These are phyloP conservation scores for Artemisia argyi DNA, from an alignment of 129 eudicot genomes.

Conservation along the genomic window DNA sequence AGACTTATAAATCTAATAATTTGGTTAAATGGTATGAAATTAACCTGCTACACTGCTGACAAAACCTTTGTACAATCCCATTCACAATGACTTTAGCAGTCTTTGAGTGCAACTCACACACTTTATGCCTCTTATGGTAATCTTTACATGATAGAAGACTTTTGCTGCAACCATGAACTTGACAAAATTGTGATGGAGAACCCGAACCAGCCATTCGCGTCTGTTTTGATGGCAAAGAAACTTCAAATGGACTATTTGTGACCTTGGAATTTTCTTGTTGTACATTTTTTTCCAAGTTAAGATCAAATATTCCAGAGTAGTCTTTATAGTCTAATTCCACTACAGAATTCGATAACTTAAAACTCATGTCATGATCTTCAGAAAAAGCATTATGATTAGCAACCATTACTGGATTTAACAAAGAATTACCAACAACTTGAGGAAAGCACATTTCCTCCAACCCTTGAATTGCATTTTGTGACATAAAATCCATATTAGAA, in stretches of 20 bases:
- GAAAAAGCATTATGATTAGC: slow-evolving; percentile 26
- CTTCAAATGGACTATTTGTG: slow-evolving; percentile 29
- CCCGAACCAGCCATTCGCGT: slow-evolving; percentile 23
- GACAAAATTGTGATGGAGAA: slow-evolving; percentile 49
- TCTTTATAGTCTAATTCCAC: slow-evolving; percentile 36
- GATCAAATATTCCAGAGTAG: slow-evolving; percentile 41
- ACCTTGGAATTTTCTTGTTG: slow-evolving; percentile 33
- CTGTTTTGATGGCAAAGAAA: slow-evolving; percentile 42
- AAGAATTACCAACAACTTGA: slow-evolving; percentile 31
- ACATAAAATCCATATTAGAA: slow-evolving; percentile 13
- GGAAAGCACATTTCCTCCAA: slow-evolving; percentile 38
- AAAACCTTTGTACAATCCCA: slow-evolving; percentile 80
- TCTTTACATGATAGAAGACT: slow-evolving; percentile 65
- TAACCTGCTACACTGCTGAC: slow-evolving; percentile 96
- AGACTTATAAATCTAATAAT: neutral
- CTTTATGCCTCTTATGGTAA: slow-evolving; percentile 79
- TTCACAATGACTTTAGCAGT: slow-evolving; percentile 72
- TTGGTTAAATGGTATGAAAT: slow-evolving; percentile 21
- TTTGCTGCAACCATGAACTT: slow-evolving; percentile 73
- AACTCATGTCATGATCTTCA: slow-evolving; percentile 48
- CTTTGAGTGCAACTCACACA: slow-evolving; percentile 80
- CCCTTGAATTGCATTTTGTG: slow-evolving; percentile 29
- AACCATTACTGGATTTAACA: slow-evolving; percentile 27
- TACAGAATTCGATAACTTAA: slow-evolving; percentile 43
- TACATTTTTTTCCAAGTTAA: slow-evolving; percentile 43